Evolutionary conservation across 257 asterid genomes (phyloP).

Genomic region (Penstemon davidsonii): DNA sequence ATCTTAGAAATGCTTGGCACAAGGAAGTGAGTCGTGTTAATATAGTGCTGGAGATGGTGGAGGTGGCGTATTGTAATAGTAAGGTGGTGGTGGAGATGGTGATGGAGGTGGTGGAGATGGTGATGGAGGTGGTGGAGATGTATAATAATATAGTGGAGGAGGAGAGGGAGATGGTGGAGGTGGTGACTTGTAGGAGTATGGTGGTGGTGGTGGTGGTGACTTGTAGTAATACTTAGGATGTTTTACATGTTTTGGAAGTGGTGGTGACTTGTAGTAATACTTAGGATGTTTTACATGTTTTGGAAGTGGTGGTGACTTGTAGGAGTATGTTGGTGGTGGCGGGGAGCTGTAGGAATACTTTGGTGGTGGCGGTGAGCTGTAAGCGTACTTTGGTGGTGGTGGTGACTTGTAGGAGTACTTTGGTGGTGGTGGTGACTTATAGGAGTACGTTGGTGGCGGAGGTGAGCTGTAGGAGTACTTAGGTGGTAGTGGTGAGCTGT

Average conservation of each 20-base stretch:
- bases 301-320: background rate
- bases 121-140: background rate
- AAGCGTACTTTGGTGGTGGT: background rate
- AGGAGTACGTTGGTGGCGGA: background rate
- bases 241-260: background rate
- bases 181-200: background rate
- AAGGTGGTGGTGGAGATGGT: background rate
- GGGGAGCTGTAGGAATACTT: conserved; percentile 2
- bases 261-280: background rate
- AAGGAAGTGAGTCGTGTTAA: background rate
- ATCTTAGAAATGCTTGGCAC: background rate
- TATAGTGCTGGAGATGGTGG: conserved; percentile 10
- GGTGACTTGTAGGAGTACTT: background rate
- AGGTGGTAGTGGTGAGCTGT: conserved; percentile 4
- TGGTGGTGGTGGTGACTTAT: background rate
- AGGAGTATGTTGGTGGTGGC: background rate
- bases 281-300: background rate
- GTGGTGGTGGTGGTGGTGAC: conserved; percentile 11
- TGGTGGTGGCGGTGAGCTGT: conserved; percentile 15
- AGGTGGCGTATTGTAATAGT: background rate
- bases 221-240: background rate
- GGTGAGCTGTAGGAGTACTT: background rate
- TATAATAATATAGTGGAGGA: background rate
- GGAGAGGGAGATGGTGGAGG: background rate
- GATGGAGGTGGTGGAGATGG: conserved; percentile 2